Percentiles rank a stretch among this genome's conserved stretches.
Evolutionary conservation across 805 yeast species (phyloP).

Genomic region (Teunomyces cretensis): DNA sequence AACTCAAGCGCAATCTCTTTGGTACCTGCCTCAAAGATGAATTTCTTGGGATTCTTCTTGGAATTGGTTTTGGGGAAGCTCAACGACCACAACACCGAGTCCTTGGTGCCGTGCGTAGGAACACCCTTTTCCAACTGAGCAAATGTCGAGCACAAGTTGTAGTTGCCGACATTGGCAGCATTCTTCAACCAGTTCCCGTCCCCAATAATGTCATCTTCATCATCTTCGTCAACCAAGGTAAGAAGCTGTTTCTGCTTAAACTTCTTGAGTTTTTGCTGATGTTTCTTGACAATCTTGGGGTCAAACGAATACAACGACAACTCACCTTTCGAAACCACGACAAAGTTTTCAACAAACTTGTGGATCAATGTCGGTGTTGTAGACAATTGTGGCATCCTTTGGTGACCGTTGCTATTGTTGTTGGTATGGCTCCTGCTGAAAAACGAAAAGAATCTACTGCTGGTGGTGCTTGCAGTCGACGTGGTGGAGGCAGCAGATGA

Average conservation of each 20-base stretch:
- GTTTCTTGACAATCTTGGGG: conserved; percentile 42
- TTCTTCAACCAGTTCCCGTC: conserved; percentile 71
- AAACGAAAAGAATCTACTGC: conserved; percentile 28
- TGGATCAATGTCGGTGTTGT: conserved; percentile 8
- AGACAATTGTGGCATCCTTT: conserved; percentile 2
- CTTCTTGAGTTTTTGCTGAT: conserved; percentile 29
- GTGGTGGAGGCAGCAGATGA: conserved; percentile 15
- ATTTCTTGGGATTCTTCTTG: conserved; percentile 34
- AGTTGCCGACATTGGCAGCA: conserved; percentile 56
- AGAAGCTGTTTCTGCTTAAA: conserved; percentile 20
- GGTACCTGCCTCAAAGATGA: conserved; percentile 67
- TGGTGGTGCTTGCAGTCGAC: conserved; percentile 7
- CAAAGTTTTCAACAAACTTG: conserved; percentile 49
- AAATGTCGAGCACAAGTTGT: conserved; percentile 51
- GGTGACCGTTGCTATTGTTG: not conserved
- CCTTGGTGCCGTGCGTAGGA: not conserved
- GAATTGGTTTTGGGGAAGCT: conserved; percentile 48
- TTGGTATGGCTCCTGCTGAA: conserved; percentile 15
- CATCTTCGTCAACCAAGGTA: conserved; percentile 15
- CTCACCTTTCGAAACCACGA: conserved; percentile 70
- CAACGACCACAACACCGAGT: conserved; percentile 47
- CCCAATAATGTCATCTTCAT: conserved; percentile 38
- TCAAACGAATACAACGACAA: conserved; percentile 57
- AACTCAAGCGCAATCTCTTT: conserved; percentile 66
- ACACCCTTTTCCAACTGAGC: conserved; percentile 37